Evolutionary conservation across 1,284 basidiomycete genomes (phyloP), one percentile per base, ranked within the genome.

Genomic region (Austropuccinia psidii): DNA sequence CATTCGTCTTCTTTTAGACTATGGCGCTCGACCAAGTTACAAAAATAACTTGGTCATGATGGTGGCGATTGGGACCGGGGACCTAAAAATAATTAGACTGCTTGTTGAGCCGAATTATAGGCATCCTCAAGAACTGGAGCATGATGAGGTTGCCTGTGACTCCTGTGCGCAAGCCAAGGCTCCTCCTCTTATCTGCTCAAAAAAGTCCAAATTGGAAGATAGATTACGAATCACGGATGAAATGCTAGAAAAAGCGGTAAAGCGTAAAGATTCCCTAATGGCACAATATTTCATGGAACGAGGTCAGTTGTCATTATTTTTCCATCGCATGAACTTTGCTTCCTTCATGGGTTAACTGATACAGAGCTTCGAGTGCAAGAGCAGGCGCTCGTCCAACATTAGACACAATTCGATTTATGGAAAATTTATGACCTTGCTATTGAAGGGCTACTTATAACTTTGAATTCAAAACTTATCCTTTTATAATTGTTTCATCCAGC

Each of bases 351-450:
- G 15, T 33, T 60, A 21, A 1, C n/a, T 60, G n/a, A 21, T 41
- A 7, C n/a, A n/a, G 17, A 29, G n/a, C 21, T 69, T 47, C n/a
- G n/a, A n/a, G n/a, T n/a, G n/a, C n/a, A n/a, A n/a, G n/a, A n/a
- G n/a, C n/a, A 70, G 68, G 68, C 61, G 68, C 68, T 47, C 31
- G 45, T 24, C 68, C 68, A 24, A 70, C 68, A 41, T 41, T 70
- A 50, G 68, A 70, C 29, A 70, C 68, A 4, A 57, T 70, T 37
- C 58, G 43, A 37, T 27, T 70, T 8, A 49, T 70, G 19, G 68
- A 70, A 61, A n/a, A n/a, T n/a, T n/a, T n/a, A n/a, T n/a, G n/a
- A n/a, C n/a, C n/a, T n/a, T n/a, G n/a, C n/a, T n/a, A n/a, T n/a
- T n/a, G n/a, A n/a, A n/a, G n/a, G n/a, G n/a, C n/a, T n/a, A n/a